These are phyloP conservation scores for Thermomyces lanuginosus DNA, from an alignment of 2,329 filamentous ascomycete species.

Conservation along the genomic window DNA sequence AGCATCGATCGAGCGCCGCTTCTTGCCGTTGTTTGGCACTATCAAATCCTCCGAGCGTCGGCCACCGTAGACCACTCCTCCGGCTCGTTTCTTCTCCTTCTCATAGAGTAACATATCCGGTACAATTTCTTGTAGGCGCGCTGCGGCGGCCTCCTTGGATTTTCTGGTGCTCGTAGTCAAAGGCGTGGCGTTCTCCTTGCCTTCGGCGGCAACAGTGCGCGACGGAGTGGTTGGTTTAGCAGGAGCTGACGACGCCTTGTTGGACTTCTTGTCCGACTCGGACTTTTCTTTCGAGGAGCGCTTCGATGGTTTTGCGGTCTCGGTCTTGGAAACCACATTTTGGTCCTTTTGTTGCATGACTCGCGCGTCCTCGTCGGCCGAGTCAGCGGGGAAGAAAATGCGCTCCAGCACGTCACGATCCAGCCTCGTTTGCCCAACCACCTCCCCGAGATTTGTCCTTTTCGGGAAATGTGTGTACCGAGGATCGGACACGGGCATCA, in stretches of 20 bases:
- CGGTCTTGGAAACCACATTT: conserved; percentile 12
- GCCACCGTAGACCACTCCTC: conserved; percentile 46
- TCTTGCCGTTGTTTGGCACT: conserved; percentile 20
- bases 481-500: conserved; percentile 53
- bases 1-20: conserved; percentile 30
- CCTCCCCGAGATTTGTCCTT: conserved; percentile 79
- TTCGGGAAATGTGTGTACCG: conserved; percentile 77
- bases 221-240: conserved; percentile 7
- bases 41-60: conserved; percentile 28
- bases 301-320: conserved; percentile 1
- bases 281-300: conserved; percentile 11
- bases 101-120: conserved; percentile 80
- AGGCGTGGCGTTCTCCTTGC: conserved; percentile 75
- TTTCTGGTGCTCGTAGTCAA: conserved; percentile 62
- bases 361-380: conserved; percentile 9
- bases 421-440: conserved; percentile 77
- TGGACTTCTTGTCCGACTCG: conserved; percentile 8
- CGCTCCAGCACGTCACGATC: conserved; percentile 58
- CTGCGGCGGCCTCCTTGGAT: conserved; percentile 72
- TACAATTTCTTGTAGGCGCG: conserved; percentile 58
- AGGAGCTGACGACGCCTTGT: conserved; percentile 2
- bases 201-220: conserved; percentile 28
- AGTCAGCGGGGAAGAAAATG: conserved; percentile 38
- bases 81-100: conserved; percentile 75
- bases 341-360: conserved; percentile 23